Base-by-base conservation (phyloP, 1,284 basidiomycete genomes). In the Tausonia pullulans region DNA sequence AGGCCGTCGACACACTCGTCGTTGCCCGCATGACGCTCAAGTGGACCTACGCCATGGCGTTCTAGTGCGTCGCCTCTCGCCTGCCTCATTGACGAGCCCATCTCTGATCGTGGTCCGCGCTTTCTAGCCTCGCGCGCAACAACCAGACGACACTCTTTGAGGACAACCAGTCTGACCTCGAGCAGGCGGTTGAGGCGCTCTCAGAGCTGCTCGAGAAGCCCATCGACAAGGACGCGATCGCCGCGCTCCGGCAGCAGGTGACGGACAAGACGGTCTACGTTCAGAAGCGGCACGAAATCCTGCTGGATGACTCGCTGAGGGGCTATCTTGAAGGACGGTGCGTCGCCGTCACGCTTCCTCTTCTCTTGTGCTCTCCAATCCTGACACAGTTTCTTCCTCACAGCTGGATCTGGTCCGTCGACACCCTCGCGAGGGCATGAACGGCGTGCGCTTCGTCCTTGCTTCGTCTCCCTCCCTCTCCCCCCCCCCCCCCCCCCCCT, bases 31-130 rank as follows among this genome's bases (percentile, higher is more conserved):
- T 87, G 81, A 97, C 95, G 54, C 83, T 98, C 68, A 98, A 98
- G 78, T 98, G 96, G 95, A 98, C 94, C 14, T 98, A 98, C 73
- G 89, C 90, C n/a, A 97, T 98, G 94, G 95, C 94, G 11, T 98
- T 93, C 79, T 98, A 97, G 74, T 77, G 66, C 70, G 76, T 72
- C 58, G 5, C 43, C 44, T 58, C 14, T 5, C 41, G 9, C 1
- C 14, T 55, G 53, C 53, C 27, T 9, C 27, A n/a, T 40, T 55
- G n/a, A 55, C 27, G 39, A 11, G n/a, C 59, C 41, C 45, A 4
- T 41, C 45, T 50, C 51, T 3, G 4, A 54, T 39, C 52, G 8
- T 49, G 3, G n/a, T 53, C 43, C 39, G 58, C 5, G 16, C 6
- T 16, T 41, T 40, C 9, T 64, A 77, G 75, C 69, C 75, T 87